A percentile compares a stretch with the other conserved stretches of the same genome.
Evolutionary conservation across 1,284 basidiomycete species (phyloP).

Genomic region (Puccinia novopanici): DNA sequence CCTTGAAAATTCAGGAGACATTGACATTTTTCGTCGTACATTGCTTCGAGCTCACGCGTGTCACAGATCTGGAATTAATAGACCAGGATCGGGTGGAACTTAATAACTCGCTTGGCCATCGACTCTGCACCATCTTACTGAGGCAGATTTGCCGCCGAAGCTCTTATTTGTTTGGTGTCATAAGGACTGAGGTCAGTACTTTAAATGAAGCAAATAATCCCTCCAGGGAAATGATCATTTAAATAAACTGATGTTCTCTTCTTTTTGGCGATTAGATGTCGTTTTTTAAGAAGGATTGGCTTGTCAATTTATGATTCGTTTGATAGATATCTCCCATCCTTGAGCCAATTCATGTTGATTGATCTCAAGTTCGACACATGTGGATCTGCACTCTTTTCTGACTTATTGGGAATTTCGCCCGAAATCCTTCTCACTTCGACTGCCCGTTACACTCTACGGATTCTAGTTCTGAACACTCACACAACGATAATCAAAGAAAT

Average conservation of each 20-base stretch:
- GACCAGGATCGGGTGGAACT: conserved; percentile 29
- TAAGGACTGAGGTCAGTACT: conserved; percentile 43
- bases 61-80: conserved; percentile 18
- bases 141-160: conserved; percentile 47
- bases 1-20: conserved; percentile 43
- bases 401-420: conserved; percentile 34
- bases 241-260: conserved; percentile 5
- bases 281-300: conserved; percentile 30
- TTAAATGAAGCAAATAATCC: background rate
- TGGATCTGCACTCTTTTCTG: conserved; percentile 21
- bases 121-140: conserved; percentile 41
- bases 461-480: conserved; percentile 31
- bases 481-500: conserved; percentile 21
- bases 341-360: conserved; percentile 36
- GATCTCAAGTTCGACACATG: conserved; percentile 35
- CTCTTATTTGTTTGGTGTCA: conserved; percentile 40
- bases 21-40: conserved; percentile 31
- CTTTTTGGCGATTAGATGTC: conserved; percentile 20
- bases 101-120: conserved; percentile 24
- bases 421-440: conserved; percentile 37
- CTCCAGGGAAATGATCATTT: background rate
- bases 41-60: conserved; percentile 44
- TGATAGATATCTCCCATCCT: conserved; percentile 23
- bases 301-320: conserved; percentile 28
- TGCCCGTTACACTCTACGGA: conserved; percentile 27